Evolutionary conservation across 2,329 filamentous ascomycete species (phyloP), one percentile per base, ranked within the genome.

Genomic region (Emmonsiellopsis sp.): DNA sequence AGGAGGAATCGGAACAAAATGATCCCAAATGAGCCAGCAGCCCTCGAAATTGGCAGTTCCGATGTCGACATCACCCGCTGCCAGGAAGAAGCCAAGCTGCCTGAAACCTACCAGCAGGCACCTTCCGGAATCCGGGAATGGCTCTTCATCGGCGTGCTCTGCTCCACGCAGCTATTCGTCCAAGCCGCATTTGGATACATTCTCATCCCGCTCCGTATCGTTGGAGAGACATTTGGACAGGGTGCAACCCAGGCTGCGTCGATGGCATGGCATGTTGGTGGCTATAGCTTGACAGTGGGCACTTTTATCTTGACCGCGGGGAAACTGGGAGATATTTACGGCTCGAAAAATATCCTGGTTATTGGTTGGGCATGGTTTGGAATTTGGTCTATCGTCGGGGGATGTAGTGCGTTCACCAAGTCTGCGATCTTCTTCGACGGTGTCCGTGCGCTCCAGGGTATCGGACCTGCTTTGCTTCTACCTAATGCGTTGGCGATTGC

Each of bases 401-500:
- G 86, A 10, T 87, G 90, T 69, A 83, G 82, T 55, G 71, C 73
- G 51, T 10, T 76, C 79, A 61, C 56, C 77, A 84, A 80, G 67
- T 26, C 20, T 26, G 78, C 83, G 56, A 67, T 81, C 48, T 86
- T 89, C 82, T 74, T 91, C 56, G 84, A 88, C 58, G 74, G 85
- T 51, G 86, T 83, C 63, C 83, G 87, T 49, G 86, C 86, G 7
- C 70, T 90, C 41, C 86, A 89, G 66, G 87, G 87, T 0, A 70
- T 91, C 9, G 87, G 85, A 0, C 78, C 85, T 1, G 84, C 86
- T 1, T 85, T 86, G 0, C 87, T 86, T 55, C 66, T 89, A 10
- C 84, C 85, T 0, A 80, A 83, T 1, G 80, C 83, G 0, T 78
- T 89, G 52, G 83, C 83, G 70, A 72, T 87, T 10, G 69, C 86